phyloP scores from a whole-genome alignment of 192 early-diverging fungal genomes.

The Coemansia sp. region DNA sequence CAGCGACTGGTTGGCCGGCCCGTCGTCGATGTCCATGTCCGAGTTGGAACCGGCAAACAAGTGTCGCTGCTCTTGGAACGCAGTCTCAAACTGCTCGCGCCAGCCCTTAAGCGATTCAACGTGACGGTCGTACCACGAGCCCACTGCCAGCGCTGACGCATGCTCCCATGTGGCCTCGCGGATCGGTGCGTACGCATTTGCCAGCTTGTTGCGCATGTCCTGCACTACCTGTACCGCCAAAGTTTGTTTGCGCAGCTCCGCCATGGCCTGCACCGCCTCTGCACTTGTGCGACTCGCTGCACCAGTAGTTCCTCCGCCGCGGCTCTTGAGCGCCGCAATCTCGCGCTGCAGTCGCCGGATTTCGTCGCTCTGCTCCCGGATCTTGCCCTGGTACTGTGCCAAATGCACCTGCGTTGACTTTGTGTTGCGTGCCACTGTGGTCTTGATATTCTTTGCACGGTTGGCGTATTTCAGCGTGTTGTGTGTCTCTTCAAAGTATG shows the following conservation, averaged over 20 bases:
- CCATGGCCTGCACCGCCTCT: constrained; percentile 38
- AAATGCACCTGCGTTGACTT: constrained; percentile 60
- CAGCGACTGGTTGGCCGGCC: constrained; percentile 13
- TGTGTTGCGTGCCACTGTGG: constrained; percentile 62
- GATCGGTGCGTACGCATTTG: constrained; percentile 44
- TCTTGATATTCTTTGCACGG: constrained; percentile 70
- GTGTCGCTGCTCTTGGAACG: constrained; percentile 51
- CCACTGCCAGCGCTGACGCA: constrained; percentile 37
- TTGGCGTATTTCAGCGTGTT: constrained; percentile 79
- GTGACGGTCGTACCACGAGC: constrained; percentile 42
- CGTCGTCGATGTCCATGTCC: constrained; percentile 17
- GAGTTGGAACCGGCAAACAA: constrained; percentile 6
- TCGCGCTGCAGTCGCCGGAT: constrained; percentile 58
- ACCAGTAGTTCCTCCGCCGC: not conserved
- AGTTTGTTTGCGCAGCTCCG: constrained; percentile 47
- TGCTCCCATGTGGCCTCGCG: constrained; percentile 51
- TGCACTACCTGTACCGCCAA: constrained; percentile 49
- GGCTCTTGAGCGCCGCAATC: constrained; percentile 23
- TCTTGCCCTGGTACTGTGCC: constrained; percentile 62
- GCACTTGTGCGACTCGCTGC: constrained; percentile 1
- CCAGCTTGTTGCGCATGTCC: constrained; percentile 50
- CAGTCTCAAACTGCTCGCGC: constrained; percentile 53
- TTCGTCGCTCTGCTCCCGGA: constrained; percentile 62
- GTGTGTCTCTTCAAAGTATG: constrained; percentile 72
- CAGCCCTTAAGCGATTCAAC: constrained; percentile 38